Evolutionary conservation across 805 yeast genomes (phyloP).

Genomic region (Ogataea paraovalis): DNA sequence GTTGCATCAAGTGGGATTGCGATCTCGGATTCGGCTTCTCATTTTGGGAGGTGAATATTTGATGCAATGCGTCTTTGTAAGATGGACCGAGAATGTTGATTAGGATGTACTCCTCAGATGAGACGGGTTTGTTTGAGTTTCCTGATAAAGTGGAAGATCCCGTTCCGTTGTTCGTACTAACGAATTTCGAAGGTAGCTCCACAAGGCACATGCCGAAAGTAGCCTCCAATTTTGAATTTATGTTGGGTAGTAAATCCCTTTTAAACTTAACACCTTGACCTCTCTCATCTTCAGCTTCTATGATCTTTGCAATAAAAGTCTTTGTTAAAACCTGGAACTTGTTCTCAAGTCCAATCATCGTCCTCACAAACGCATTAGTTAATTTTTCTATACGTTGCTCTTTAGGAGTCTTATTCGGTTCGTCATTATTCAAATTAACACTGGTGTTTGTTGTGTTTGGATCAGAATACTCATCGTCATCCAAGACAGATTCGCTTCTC

Average conservation of each 20-base stretch:
- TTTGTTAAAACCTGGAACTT: conserved; percentile 26
- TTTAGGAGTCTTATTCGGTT: not conserved
- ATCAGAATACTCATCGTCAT: too few relatives aligned
- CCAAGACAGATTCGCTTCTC: too few relatives aligned
- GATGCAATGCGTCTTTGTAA: conserved; percentile 21
- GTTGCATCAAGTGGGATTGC: conserved; percentile 15
- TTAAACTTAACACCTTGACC: conserved; percentile 26
- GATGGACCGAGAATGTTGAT: conserved; percentile 18
- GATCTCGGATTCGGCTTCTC: conserved; percentile 23
- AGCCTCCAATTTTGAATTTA: conserved; percentile 10
- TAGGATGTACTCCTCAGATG: conserved; percentile 25
- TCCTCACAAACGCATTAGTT: conserved; percentile 25
- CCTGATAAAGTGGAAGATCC: too few relatives aligned
- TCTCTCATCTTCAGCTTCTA: conserved; percentile 28
- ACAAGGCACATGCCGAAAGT: conserved; percentile 26
- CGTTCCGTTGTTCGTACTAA: not conserved
- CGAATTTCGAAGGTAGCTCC: conserved; percentile 14
- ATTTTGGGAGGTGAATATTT: conserved; percentile 11
- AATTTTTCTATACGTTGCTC: conserved; percentile 19
- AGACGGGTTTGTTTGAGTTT: not conserved
- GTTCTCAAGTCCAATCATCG: conserved; percentile 26
- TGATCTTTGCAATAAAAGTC: conserved; percentile 22
- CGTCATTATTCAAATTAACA: not conserved
- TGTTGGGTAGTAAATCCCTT: conserved; percentile 20
- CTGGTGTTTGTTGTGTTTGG: not conserved